A percentile compares a stretch with the other conserved stretches of the same genome.
Conservation (phyloP, 2,329 filamentous ascomycete genomes). For the Apiospora arundinis region DNA sequence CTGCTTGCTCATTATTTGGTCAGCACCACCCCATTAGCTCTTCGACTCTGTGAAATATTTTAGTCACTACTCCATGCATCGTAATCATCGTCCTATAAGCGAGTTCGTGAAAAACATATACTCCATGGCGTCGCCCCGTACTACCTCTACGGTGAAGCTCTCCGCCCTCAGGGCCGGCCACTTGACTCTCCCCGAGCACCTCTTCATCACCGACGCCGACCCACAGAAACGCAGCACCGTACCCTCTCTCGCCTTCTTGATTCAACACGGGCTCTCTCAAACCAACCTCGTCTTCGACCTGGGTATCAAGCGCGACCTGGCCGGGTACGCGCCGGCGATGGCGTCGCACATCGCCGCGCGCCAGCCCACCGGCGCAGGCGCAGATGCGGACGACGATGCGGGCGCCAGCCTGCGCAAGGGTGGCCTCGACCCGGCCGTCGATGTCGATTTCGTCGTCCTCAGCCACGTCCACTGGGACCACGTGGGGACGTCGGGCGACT, state of each 20-base stretch:
- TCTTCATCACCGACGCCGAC: conserved; percentile 53
- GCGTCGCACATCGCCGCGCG: conserved; percentile 52
- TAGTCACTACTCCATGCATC: not conserved
- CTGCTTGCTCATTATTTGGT: not conserved
- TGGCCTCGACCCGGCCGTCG: not conserved
- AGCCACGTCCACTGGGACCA: conserved; percentile 66
- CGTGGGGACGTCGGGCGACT: conserved; percentile 60
- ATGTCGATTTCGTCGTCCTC: conserved; percentile 46
- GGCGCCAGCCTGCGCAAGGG: conserved; percentile 43
- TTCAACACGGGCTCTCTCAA: conserved; percentile 50
- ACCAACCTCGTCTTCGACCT: conserved; percentile 58
- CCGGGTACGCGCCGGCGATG: conserved; percentile 49
- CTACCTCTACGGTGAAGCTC: conserved; percentile 34
- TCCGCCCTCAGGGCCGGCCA: conserved; percentile 48
- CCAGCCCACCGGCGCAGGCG: conserved; percentile 49
- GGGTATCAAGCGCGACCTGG: conserved; percentile 53
- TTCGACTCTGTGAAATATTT: not conserved
- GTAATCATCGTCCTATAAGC: not conserved
- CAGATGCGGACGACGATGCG: conserved; percentile 43
- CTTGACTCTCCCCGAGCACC: conserved; percentile 52
- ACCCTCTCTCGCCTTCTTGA: conserved; percentile 59
- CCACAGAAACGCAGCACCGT: conserved; percentile 52
- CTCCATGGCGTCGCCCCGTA: not conserved
- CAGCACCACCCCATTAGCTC: not conserved
- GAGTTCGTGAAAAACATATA: not conserved